Conservation (phyloP, 2,329 filamentous ascomycete species). For the Curvularia verruculosa region DNA sequence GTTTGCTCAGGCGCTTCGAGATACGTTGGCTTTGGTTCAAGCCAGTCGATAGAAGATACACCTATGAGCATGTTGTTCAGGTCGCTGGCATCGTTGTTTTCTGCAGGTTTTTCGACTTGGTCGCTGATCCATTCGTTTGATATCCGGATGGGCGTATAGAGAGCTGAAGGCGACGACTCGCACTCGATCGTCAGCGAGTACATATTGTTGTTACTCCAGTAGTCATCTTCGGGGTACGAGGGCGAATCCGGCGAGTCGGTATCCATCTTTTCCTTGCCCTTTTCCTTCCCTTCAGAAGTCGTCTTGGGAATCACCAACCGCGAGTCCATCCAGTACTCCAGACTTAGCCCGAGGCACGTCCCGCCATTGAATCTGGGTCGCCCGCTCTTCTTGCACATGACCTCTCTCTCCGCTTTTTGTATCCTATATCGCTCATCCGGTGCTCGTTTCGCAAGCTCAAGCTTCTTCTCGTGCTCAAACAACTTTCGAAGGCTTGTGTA, state of each 20-base stretch:
- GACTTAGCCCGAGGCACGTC: conserved; percentile 68
- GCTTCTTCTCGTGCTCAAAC: conserved; percentile 71
- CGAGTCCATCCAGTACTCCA: conserved; percentile 79
- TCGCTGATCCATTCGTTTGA: conserved; percentile 77
- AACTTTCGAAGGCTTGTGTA: conserved; percentile 72
- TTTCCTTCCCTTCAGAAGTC: conserved; percentile 36
- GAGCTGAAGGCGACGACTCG: conserved; percentile 53
- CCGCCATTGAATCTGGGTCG: conserved; percentile 73
- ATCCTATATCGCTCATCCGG: conserved; percentile 51
- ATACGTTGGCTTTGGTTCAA: conserved; percentile 71
- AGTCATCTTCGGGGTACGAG: conserved; percentile 41
- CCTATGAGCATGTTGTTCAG: conserved; percentile 51
- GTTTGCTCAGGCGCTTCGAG: conserved; percentile 35
- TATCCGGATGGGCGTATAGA: conserved; percentile 68
- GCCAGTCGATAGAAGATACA: conserved; percentile 67
- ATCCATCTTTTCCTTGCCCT: conserved; percentile 48
- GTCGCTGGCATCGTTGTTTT: conserved; percentile 44
- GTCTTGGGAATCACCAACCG: conserved; percentile 53
- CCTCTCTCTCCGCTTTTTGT: conserved; percentile 60
- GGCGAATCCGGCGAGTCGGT: conserved; percentile 31
- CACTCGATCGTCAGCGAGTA: conserved; percentile 75
- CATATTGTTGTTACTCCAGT: conserved; percentile 54
- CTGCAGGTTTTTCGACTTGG: conserved; percentile 63
- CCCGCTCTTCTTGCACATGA: conserved; percentile 73
- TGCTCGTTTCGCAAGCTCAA: conserved; percentile 39